Evolutionary conservation across 2,329 filamentous ascomycete species (phyloP), one percentile per base, ranked within the genome.

Genomic region (Penicillium sp.): DNA sequence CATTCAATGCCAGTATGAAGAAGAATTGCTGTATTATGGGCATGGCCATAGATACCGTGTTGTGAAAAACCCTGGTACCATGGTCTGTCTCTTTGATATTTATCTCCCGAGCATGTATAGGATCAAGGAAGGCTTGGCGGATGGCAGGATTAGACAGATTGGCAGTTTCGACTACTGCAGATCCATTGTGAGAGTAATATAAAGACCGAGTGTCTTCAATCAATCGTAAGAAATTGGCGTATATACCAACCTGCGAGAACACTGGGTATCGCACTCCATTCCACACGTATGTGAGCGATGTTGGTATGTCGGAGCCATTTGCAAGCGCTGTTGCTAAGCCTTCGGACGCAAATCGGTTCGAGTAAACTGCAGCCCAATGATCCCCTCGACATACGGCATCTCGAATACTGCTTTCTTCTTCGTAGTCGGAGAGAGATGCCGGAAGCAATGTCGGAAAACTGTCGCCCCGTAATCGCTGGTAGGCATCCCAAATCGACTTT

Each of bases 1-100:
- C 72, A 57, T 77, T 77, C 45, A 77, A 54, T 14, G 70, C 72
- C 53, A 75, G 65, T n/a, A 77, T 63, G 65, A 75, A 77, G 67
- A 77, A 77, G 64, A 77, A 78, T 54, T 77, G 72, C 55, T 72
- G 69, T 39, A 78, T 63, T 6, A 77, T 66, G 4, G 74, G 68
- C 52, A 77, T 70, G 22, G 73, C 70, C 56, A 76, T 74, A 11
- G 69, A 67, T 18, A 75, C 62, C 3, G 71, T 75, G 61, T 76
- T 77, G 59, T 76, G 72, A 18, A 76, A 64, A 1, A 73, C 65
- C 2, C 71, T 54, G 1, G 69, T 57, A 8, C 74, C 72, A 47
- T 77, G 72, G 0, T 62, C 53, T 1, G 72, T 75, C 0, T 61
- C 57, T 53, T 75, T 68, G 57, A 77, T 70, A 58, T 77, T 72